A percentile compares a stretch with the other conserved stretches of the same genome.
phyloP scores from a whole-genome alignment of 2,329 filamentous ascomycete genomes.

The Fusarium sp. region DNA sequence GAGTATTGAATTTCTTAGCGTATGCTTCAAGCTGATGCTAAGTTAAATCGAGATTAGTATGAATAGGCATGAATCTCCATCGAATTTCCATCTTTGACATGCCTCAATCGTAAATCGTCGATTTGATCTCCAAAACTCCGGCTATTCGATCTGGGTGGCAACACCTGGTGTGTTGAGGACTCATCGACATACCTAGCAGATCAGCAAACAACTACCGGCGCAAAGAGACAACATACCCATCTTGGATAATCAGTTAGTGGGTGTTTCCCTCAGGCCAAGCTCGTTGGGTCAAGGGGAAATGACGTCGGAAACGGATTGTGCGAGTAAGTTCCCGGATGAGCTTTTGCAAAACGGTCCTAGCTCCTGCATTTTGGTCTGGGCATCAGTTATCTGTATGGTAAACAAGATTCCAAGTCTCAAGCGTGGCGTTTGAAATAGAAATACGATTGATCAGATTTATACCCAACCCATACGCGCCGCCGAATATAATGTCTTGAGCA shows the following conservation, averaged over 20 bases:
- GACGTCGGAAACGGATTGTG: neutral
- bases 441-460: slow-evolving; percentile 1
- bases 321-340: neutral
- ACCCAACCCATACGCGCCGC: neutral
- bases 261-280: neutral
- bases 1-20: neutral
- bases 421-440: neutral
- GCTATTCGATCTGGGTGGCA: neutral
- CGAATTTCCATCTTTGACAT: neutral
- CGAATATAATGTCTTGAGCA: neutral
- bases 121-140: neutral
- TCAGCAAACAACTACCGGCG: neutral
- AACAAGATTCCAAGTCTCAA: neutral
- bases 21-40: neutral
- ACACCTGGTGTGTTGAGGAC: neutral
- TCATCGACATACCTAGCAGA: neutral
- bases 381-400: neutral
- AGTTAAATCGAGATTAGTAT: neutral
- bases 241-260: neutral
- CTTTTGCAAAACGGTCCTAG: neutral
- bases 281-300: neutral
- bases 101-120: neutral
- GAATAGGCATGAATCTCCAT: neutral
- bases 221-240: neutral
- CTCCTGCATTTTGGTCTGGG: neutral